Conservation (phyloP, 768 basidiomycete genomes). For the Boletus rex-veris region DNA sequence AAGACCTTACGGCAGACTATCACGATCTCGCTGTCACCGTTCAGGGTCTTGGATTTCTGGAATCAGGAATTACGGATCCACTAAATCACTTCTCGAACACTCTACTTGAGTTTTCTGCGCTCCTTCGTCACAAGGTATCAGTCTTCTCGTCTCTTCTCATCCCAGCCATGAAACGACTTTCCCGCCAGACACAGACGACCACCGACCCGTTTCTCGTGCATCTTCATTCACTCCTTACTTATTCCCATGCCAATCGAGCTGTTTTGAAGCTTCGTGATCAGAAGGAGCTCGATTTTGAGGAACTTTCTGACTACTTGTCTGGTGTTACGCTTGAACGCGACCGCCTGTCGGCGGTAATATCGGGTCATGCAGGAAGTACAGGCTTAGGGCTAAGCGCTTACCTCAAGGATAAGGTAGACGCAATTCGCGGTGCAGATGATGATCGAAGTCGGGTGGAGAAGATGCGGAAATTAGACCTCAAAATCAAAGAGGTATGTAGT, state of each 20-base stretch:
- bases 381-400: constrained; percentile 87
- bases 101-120: constrained; percentile 88
- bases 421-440: constrained; percentile 88
- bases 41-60: constrained; percentile 95
- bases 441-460: constrained; percentile 90
- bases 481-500: constrained; percentile 84
- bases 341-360: constrained; percentile 82
- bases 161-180: background rate
- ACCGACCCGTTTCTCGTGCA: constrained; percentile 90
- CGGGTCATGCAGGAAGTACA: constrained; percentile 81
- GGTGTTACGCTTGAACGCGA: constrained; percentile 94
- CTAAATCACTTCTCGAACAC: constrained; percentile 97
- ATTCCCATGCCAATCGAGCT: constrained; percentile 89
- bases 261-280: constrained; percentile 95
- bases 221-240: constrained; percentile 88
- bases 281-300: constrained; percentile 98
- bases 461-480: constrained; percentile 87
- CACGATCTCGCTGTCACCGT: constrained; percentile 95
- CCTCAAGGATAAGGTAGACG: constrained; percentile 88
- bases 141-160: background rate
- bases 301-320: constrained; percentile 90
- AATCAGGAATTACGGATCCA: constrained; percentile 97
- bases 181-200: constrained; percentile 73
- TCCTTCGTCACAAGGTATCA: constrained; percentile 78
- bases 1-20: constrained; percentile 97